These are phyloP conservation scores for Rhizopogon rudus DNA, from an alignment of 768 basidiomycete species.

Conservation along the genomic window DNA sequence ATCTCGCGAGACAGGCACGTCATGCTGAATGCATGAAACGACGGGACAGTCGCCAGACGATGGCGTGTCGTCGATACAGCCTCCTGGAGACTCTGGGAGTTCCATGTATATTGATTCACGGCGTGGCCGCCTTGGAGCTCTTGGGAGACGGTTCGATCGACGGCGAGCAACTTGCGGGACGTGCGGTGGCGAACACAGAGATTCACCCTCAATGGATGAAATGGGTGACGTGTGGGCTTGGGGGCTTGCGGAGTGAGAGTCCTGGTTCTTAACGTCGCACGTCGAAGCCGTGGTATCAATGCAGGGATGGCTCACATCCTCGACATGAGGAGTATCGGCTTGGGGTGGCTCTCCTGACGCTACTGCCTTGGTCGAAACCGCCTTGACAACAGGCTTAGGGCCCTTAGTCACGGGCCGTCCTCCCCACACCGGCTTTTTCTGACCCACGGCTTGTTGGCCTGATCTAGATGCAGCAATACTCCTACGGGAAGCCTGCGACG, in stretches of 20 bases:
- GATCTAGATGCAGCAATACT: not conserved
- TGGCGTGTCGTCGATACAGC: too few species aligned
- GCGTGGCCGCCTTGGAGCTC: too few species aligned
- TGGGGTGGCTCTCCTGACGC: not conserved
- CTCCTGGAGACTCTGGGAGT: too few species aligned
- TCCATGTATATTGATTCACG: too few species aligned
- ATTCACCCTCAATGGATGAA: slow-evolving; percentile 58
- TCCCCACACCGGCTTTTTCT: slow-evolving; percentile 3
- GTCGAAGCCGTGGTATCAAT: not conserved
- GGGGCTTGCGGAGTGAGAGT: slow-evolving; percentile 43
- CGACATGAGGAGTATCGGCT: not conserved
- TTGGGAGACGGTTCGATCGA: too few species aligned
- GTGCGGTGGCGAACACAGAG: slow-evolving; percentile 55
- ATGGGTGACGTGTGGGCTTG: slow-evolving; percentile 42
- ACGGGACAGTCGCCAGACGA: too few species aligned
- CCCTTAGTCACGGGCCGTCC: not conserved
- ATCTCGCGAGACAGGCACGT: not conserved
- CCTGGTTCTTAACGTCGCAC: not conserved
- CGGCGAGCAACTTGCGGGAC: too few species aligned
- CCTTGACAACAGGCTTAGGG: not conserved
- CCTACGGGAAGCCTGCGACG: not conserved
- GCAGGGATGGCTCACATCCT: not conserved
- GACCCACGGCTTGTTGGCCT: not conserved
- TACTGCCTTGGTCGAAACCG: not conserved
- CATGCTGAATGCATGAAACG: not conserved